Percentiles rank a stretch among this genome's conserved stretches.
phyloP scores from a whole-genome alignment of 2,329 filamentous ascomycete genomes.

The Aureobasidium vineae region DNA sequence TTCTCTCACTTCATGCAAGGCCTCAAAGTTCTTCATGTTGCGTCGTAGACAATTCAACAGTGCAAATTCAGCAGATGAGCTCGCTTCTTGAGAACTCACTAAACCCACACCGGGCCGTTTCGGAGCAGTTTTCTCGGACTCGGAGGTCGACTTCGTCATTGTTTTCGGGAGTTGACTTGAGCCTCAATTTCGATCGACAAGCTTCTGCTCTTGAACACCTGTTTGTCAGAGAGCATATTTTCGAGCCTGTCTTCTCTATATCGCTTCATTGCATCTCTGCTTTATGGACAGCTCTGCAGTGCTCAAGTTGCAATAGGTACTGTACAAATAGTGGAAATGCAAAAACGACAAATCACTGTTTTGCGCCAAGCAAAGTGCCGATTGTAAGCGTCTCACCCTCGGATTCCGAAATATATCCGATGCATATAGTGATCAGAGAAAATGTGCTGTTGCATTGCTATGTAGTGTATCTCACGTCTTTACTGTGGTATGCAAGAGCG shows the following conservation, averaged over 20 bases:
- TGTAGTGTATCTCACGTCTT: background rate
- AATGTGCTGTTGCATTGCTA: background rate
- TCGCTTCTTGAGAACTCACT: slow-evolving; percentile 7
- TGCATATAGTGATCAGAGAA: background rate
- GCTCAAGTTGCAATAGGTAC: background rate
- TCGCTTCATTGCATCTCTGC: background rate
- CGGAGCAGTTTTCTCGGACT: background rate
- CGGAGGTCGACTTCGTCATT: slow-evolving; percentile 5
- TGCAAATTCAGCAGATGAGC: background rate
- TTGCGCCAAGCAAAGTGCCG: background rate
- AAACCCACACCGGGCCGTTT: slow-evolving; percentile 5
- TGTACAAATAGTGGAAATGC: background rate
- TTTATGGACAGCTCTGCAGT: too few species aligned
- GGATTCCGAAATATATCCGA: background rate
- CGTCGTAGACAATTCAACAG: background rate
- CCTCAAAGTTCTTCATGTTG: too few species aligned
- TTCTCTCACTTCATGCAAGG: background rate
- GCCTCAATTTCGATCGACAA: background rate
- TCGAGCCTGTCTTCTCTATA: background rate
- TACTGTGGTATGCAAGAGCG: background rate
- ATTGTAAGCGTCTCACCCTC: background rate
- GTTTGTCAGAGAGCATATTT: background rate
- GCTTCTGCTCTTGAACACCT: background rate
- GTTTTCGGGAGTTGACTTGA: background rate
- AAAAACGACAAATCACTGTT: background rate